A percentile compares a stretch with the other conserved stretches of the same genome.
Conservation (phyloP, 1,139 yeast genomes). For the Kurtzmaniella quercitrusa region DNA sequence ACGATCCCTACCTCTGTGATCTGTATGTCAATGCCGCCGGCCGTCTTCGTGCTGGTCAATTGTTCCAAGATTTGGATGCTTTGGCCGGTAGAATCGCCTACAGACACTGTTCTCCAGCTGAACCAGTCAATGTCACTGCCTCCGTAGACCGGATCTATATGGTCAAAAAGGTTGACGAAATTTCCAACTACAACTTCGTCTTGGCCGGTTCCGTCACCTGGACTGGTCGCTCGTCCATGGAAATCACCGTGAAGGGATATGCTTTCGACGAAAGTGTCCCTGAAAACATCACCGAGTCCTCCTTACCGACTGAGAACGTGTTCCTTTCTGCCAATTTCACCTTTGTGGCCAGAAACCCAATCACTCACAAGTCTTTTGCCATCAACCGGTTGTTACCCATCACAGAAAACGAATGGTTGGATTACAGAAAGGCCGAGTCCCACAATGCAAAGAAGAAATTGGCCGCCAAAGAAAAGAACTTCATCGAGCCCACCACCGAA, state of each 20-base stretch:
- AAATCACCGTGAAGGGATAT: conserved; percentile 84
- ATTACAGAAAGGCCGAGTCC: conserved; percentile 83
- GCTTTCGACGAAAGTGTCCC: conserved; percentile 56
- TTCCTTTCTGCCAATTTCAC: conserved; percentile 89
- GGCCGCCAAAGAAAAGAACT: conserved; percentile 59
- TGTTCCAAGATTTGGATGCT: conserved; percentile 88
- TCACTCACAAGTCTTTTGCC: conserved; percentile 81
- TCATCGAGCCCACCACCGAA: conserved; percentile 64
- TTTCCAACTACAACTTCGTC: conserved; percentile 68
- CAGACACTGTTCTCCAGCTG: conserved; percentile 84
- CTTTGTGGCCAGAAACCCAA: conserved; percentile 91
- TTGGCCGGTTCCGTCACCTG: conserved; percentile 87
- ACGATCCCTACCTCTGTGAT: conserved; percentile 78
- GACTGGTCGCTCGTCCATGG: conserved; percentile 96
- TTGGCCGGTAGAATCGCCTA: conserved; percentile 86
- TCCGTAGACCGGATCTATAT: conserved; percentile 89
- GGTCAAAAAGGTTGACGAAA: conserved; percentile 79
- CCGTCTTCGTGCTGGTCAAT: conserved; percentile 82
- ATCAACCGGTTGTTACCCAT: conserved; percentile 76
- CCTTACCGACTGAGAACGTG: conserved; percentile 40
- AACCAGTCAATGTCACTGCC: conserved; percentile 91
- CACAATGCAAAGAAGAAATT: conserved; percentile 81
- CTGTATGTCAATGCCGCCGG: conserved; percentile 88
- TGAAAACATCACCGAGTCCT: conserved; percentile 40
- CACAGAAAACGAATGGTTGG: conserved; percentile 71